Evolutionary conservation across 306 rosid genomes (phyloP).

Genomic region (Clitoria ternatea): DNA sequence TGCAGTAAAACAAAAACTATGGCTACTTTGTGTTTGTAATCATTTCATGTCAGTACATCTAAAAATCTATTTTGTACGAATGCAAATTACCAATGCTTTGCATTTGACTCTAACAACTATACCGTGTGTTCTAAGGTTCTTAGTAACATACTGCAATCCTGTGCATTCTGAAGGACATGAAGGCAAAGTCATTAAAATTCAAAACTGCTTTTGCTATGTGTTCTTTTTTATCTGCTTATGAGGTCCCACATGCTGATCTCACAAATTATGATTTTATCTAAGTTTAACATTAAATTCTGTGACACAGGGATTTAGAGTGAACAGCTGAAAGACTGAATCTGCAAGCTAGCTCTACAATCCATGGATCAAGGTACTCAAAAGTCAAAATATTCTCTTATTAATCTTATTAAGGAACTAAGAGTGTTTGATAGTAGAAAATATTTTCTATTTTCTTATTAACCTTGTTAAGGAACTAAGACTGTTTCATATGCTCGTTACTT

Average conservation of each 20-base stretch:
- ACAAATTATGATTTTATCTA: slow-evolving; percentile 21
- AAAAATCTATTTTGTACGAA: too few species aligned
- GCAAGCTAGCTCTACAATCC: slow-evolving; percentile 14
- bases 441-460: not conserved
- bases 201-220: not conserved
- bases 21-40: too few species aligned
- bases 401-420: not conserved
- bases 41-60: too few species aligned
- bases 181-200: too few species aligned
- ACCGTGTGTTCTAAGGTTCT: not conserved
- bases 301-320: slow-evolving; percentile 31
- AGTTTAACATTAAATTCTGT: slow-evolving; percentile 5
- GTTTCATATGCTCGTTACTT: slow-evolving; percentile 7
- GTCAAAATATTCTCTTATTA: not conserved
- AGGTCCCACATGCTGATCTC: slow-evolving; percentile 5
- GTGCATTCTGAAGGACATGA: not conserved
- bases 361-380: slow-evolving; percentile 52
- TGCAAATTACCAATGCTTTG: too few species aligned
- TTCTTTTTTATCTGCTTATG: not conserved
- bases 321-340: slow-evolving; percentile 20
- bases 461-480: not conserved
- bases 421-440: too few species aligned
- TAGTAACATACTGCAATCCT: not conserved
- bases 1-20: too few species aligned
- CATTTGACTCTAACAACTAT: too few species aligned